These are phyloP conservation scores for Abrus precatorius DNA, from an alignment of 306 rosid genomes.

Conservation along the genomic window DNA sequence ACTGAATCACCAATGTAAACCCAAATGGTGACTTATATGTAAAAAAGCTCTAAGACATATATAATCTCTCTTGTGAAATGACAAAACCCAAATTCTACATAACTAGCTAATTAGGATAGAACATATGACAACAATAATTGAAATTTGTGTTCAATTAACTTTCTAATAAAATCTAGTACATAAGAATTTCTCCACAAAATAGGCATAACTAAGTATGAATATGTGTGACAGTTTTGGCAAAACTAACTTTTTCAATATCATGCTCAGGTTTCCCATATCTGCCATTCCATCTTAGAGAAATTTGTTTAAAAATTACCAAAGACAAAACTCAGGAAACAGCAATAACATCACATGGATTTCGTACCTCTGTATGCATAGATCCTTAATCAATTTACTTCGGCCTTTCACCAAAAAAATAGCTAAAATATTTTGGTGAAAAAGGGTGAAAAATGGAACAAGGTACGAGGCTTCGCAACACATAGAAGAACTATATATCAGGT, in stretches of 20 bases:
- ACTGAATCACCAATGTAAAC: neutral
- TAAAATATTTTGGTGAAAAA: slow-evolving; percentile 36
- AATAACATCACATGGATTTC: slow-evolving; percentile 63
- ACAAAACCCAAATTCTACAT: neutral
- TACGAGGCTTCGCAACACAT: neutral
- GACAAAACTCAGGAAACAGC: slow-evolving; percentile 61
- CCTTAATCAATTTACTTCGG: slow-evolving; percentile 53
- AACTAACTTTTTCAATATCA: slow-evolving; percentile 77
- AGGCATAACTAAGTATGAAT: neutral
- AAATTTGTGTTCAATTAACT: neutral
- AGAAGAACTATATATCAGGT: neutral
- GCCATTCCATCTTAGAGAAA: slow-evolving; percentile 76
- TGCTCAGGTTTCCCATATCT: slow-evolving; percentile 62
- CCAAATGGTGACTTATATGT: neutral
- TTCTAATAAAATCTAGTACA: neutral
- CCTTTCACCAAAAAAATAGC: slow-evolving; percentile 60
- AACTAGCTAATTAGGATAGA: neutral
- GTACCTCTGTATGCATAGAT: slow-evolving; percentile 65
- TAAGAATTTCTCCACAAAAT: slow-evolving; percentile 1
- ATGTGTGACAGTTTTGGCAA: slow-evolving; percentile 24
- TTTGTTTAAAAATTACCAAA: slow-evolving; percentile 46
- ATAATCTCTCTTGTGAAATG: neutral
- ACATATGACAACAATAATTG: neutral
- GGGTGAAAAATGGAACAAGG: neutral
- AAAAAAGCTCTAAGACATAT: neutral